Conservation (phyloP, 768 basidiomycete species). For the Lactarius trivialis region DNA sequence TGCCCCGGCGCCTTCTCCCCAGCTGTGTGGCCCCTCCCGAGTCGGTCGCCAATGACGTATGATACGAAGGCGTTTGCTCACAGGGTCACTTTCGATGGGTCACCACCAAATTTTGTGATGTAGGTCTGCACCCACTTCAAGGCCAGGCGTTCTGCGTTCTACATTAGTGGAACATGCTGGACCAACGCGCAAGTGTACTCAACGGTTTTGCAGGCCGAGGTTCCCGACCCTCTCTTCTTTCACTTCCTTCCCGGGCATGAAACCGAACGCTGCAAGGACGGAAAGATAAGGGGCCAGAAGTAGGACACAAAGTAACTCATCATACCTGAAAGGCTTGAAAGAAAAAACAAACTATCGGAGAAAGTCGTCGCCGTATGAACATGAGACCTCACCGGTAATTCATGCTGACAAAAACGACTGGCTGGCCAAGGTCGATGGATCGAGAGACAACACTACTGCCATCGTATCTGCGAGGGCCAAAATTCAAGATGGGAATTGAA, state of each 20-base stretch:
- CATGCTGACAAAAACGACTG: conserved; percentile 27
- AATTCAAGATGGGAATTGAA: neutral
- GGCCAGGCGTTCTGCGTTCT: conserved; percentile 43
- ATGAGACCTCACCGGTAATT: conserved; percentile 25
- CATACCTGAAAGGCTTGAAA: conserved; percentile 18
- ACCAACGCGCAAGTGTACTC: conserved; percentile 23
- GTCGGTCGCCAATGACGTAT: conserved; percentile 14
- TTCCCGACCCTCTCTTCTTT: conserved; percentile 49
- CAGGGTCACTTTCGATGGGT: conserved; percentile 54
- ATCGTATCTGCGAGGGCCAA: conserved; percentile 17
- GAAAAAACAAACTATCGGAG: neutral
- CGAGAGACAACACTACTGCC: conserved; percentile 24
- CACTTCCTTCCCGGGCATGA: conserved; percentile 46
- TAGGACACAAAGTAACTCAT: neutral
- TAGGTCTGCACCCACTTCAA: conserved; percentile 63
- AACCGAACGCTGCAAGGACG: conserved; percentile 37
- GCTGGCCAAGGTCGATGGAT: conserved; percentile 24
- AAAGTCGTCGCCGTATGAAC: neutral
- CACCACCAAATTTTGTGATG: conserved; percentile 57
- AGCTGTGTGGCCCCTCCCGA: conserved; percentile 28
- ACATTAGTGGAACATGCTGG: neutral
- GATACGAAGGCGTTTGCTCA: too few relatives aligned
- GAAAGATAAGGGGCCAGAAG: neutral
- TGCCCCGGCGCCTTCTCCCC: conserved; percentile 50
- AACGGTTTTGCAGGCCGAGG: conserved; percentile 61